These are phyloP conservation scores for Juglanconis juglandina DNA, from an alignment of 2,329 filamentous ascomycete genomes.

Conservation along the genomic window DNA sequence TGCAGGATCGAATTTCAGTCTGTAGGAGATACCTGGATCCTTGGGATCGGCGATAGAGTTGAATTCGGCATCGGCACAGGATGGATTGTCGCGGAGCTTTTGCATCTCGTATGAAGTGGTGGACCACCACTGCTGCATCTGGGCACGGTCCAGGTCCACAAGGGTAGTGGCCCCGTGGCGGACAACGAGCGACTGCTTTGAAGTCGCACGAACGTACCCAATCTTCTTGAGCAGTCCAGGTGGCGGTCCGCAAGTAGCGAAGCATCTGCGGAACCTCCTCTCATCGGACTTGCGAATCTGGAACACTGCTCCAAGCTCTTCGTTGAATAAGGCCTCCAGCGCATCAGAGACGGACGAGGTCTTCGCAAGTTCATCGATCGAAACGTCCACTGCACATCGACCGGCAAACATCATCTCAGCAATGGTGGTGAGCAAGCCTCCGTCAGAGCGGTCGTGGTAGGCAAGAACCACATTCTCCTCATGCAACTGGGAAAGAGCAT, in stretches of 20 bases:
- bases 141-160: conserved; percentile 64
- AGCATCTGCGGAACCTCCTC: conserved; percentile 80
- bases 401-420: conserved; percentile 99
- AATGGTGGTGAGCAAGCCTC: conserved; percentile 84
- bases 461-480: conserved; percentile 68
- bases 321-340: conserved; percentile 83
- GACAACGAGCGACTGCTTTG: conserved; percentile 74
- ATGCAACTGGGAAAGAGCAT: conserved; percentile 69
- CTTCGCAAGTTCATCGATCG: conserved; percentile 70
- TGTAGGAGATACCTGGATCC: conserved; percentile 82
- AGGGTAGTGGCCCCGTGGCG: conserved; percentile 67
- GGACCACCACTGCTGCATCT: conserved; percentile 85
- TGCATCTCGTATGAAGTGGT: conserved; percentile 90
- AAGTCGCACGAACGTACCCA: conserved; percentile 65
- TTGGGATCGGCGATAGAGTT: conserved; percentile 68
- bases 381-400: conserved; percentile 80
- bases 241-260: conserved; percentile 84
- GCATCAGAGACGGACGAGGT: conserved; percentile 61
- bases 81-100: conserved; percentile 80
- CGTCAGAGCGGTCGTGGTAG: conserved; percentile 93
- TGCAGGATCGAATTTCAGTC: conserved; percentile 73
- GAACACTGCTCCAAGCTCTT: conserved; percentile 94
- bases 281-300: conserved; percentile 85
- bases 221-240: conserved; percentile 79
- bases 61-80: conserved; percentile 81